A percentile compares a stretch with the other conserved stretches of the same genome.
Conservation (phyloP, 345 rosid species). For the Toxicodendron radicans region DNA sequence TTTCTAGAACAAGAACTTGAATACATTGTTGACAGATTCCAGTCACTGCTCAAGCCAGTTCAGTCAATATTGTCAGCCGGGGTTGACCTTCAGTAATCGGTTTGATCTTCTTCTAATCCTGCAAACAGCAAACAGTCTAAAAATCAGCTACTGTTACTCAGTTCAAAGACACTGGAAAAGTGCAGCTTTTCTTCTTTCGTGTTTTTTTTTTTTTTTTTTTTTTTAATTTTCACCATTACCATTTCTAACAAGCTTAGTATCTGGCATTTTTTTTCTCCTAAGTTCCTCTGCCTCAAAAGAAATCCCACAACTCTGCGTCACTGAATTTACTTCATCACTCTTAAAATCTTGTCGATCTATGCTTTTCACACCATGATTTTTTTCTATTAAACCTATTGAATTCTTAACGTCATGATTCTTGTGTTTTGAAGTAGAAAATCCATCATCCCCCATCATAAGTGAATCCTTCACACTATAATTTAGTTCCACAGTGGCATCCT, state of each 20-base stretch:
- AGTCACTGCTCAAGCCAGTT: slow-evolving; percentile 3
- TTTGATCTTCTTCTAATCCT: slow-evolving; percentile 32
- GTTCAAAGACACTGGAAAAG: slow-evolving; percentile 1
- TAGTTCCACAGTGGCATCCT: slow-evolving; percentile 15
- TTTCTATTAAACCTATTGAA: not conserved
- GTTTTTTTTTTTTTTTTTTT: not conserved
- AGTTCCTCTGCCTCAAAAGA: slow-evolving; percentile 12
- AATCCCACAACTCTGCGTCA: slow-evolving; percentile 9
- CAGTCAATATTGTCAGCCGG: slow-evolving; percentile 12
- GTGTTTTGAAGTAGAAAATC: slow-evolving; percentile 17
- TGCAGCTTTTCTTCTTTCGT: not conserved
- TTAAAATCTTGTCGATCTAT: slow-evolving; percentile 1
- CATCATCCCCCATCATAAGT: slow-evolving; percentile 1
- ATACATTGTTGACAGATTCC: not conserved
- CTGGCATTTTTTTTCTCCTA: slow-evolving; percentile 10
- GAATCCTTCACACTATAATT: slow-evolving; percentile 19
- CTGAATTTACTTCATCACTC: slow-evolving; percentile 15
- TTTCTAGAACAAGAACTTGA: not conserved
- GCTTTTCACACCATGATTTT: slow-evolving; percentile 13
- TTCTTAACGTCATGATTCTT: slow-evolving; percentile 22
- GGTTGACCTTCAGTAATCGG: slow-evolving; percentile 8
- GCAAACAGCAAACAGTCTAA: slow-evolving; percentile 16
- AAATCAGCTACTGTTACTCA: slow-evolving; percentile 5
- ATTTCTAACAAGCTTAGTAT: slow-evolving; percentile 9
- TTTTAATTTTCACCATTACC: slow-evolving; percentile 19